Percentiles rank a stretch among this genome's conserved stretches.
These are phyloP conservation scores for Solanum raphanifolium DNA, from an alignment of 257 asterid species.

Conservation along the genomic window DNA sequence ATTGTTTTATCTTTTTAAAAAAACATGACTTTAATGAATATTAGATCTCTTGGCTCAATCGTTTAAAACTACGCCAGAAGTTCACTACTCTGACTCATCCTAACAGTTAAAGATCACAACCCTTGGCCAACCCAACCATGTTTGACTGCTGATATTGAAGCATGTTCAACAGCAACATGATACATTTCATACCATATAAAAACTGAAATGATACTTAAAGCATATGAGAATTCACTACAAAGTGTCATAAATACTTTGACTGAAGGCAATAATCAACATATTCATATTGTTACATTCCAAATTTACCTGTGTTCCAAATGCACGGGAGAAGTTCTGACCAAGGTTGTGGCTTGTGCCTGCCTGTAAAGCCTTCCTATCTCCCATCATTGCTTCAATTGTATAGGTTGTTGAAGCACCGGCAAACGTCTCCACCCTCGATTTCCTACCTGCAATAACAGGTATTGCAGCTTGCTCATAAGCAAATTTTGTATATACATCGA, in stretches of 20 bases:
- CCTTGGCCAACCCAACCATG: not conserved
- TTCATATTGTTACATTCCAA: not conserved
- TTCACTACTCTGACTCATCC: not conserved
- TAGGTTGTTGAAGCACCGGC: conserved; percentile 95
- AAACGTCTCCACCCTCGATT: conserved; percentile 85
- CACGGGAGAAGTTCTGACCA: conserved; percentile 97
- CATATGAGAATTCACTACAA: not conserved
- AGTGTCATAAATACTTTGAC: not conserved
- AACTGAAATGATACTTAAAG: not conserved
- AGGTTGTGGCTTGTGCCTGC: conserved; percentile 99
- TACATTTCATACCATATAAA: not conserved
- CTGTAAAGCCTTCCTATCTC: conserved; percentile 94
- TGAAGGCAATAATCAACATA: not conserved
- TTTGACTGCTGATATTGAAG: not conserved
- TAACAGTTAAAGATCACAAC: not conserved
- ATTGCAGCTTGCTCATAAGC: conserved; percentile 97
- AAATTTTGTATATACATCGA: conserved; percentile 77
- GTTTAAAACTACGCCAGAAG: not conserved
- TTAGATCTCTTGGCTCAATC: not conserved
- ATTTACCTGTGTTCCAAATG: conserved; percentile 83
- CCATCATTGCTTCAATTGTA: conserved; percentile 99
- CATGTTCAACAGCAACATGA: not conserved
- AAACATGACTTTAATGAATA: not conserved
- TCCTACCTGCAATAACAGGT: conserved; percentile 95
- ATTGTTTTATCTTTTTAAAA: not conserved